Evolutionary conservation across 2,329 filamentous ascomycete species (phyloP).

Genomic region (Trichophyton schoenleinii): DNA sequence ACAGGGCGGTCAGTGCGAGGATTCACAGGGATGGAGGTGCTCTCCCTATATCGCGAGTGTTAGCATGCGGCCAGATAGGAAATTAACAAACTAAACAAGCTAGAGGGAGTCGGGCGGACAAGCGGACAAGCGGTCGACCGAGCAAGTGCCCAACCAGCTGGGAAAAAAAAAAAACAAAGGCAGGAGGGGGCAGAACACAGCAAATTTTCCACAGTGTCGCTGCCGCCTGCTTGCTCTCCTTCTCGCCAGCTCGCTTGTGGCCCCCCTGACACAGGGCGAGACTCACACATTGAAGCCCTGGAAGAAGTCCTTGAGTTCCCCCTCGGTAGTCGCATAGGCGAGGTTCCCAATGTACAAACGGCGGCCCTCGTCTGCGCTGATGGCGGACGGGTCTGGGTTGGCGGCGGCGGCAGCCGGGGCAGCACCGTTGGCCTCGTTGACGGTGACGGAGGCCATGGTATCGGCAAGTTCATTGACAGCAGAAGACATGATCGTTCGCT

Average conservation of each 20-base stretch:
- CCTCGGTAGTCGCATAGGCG: constrained; percentile 99
- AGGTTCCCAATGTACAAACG: constrained; percentile 99
- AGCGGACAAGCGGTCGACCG: no score
- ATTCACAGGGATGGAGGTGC: constrained; percentile 98
- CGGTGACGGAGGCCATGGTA: constrained; percentile 53
- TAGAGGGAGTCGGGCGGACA: no score
- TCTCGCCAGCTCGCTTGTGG: no score
- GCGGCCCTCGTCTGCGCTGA: constrained; percentile 96
- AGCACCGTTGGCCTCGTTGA: constrained; percentile 46
- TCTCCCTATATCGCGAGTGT: constrained; percentile 53
- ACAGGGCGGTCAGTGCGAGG: constrained; percentile 96
- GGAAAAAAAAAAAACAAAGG: no score
- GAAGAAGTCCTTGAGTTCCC: constrained; percentile 99
- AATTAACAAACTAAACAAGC: no score
- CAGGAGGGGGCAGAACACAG: no score
- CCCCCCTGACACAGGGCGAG: not conserved
- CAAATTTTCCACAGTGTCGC: no score
- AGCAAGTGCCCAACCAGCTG: no score
- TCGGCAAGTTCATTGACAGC: constrained; percentile 57
- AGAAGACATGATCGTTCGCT: constrained; percentile 63
- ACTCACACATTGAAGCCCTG: constrained; percentile 98
- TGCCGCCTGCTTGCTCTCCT: no score
- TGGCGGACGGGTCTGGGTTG: constrained; percentile 81
- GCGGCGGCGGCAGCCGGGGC: constrained; percentile 57
- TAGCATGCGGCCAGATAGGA: not conserved